A percentile compares a stretch with the other conserved stretches of the same genome.
Conservation (phyloP, 2,329 filamentous ascomycete genomes). For the Aspergillus unguis region DNA sequence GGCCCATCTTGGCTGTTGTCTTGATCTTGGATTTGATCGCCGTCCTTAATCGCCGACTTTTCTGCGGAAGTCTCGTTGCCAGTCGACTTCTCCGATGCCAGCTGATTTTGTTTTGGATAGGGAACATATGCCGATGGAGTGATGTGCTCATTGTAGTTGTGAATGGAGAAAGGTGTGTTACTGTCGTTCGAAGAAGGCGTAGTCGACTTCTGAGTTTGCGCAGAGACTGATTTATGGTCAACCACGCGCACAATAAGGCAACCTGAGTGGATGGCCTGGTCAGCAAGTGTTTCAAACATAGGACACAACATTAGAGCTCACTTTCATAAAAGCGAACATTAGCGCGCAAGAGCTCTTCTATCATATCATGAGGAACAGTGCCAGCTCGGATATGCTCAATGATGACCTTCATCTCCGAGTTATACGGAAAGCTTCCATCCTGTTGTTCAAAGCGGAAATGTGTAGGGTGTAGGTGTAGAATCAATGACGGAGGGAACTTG, state of each 20-base stretch:
- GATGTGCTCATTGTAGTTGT: slow-evolving; percentile 86
- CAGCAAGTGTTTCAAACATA: slow-evolving; percentile 1
- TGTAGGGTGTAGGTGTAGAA: slow-evolving; percentile 77
- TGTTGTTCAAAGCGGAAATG: slow-evolving; percentile 93
- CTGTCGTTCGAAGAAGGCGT: slow-evolving; percentile 58
- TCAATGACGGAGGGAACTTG: slow-evolving; percentile 71
- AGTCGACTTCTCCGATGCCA: slow-evolving; percentile 26
- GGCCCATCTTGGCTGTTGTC: slow-evolving; percentile 57
- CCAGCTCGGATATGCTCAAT: slow-evolving; percentile 72
- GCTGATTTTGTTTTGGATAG: slow-evolving; percentile 56
- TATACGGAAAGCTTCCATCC: slow-evolving; percentile 87
- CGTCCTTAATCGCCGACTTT: slow-evolving; percentile 21
- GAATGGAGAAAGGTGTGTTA: slow-evolving; percentile 73
- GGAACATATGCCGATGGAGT: slow-evolving; percentile 84
- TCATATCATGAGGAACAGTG: slow-evolving; percentile 84
- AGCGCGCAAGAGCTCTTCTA: slow-evolving; percentile 69
- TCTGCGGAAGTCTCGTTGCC: slow-evolving; percentile 25
- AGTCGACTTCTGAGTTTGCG: slow-evolving; percentile 57
- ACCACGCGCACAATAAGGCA: slow-evolving; percentile 94
- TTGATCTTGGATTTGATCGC: slow-evolving; percentile 44
- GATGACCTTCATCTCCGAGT: slow-evolving; percentile 81
- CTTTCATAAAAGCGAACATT: slow-evolving; percentile 87
- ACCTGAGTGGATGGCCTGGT: slow-evolving; percentile 35
- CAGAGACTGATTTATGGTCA: slow-evolving; percentile 70
- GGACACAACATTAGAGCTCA: slow-evolving; percentile 22